Evolutionary conservation across 2,329 filamentous ascomycete genomes (phyloP).

Genomic region (Coleophoma eucalyptorum): DNA sequence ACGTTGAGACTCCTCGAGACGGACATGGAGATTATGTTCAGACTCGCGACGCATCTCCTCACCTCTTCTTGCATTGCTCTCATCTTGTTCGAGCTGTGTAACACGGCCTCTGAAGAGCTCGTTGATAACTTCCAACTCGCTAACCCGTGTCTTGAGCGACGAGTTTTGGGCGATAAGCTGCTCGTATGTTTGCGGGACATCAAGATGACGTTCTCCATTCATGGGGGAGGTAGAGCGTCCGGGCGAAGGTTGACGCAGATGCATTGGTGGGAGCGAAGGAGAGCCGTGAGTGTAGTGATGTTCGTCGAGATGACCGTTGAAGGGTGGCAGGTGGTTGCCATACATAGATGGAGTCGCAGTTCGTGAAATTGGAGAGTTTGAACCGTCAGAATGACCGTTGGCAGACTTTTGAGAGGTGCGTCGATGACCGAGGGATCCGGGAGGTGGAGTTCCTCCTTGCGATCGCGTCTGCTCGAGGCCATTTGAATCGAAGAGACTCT

Average conservation of each 20-base stretch:
- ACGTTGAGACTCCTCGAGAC: conserved; percentile 72
- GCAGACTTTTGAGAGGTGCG: conserved; percentile 68
- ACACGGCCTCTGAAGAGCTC: conserved; percentile 74
- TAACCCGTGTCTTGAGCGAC: conserved; percentile 89
- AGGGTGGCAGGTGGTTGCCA: conserved; percentile 72
- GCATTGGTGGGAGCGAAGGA: conserved; percentile 44
- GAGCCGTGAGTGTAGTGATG: conserved; percentile 60
- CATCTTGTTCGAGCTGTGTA: conserved; percentile 71
- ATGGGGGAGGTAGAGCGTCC: conserved; percentile 45
- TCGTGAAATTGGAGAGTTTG: conserved; percentile 75
- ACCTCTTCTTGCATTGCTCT: conserved; percentile 61
- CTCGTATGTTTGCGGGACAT: conserved; percentile 74
- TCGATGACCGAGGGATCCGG: conserved; percentile 51
- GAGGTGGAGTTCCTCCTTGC: conserved; percentile 48
- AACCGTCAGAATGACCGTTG: conserved; percentile 70
- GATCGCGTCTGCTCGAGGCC: conserved; percentile 54
- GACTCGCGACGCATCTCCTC: conserved; percentile 53
- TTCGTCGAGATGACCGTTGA: conserved; percentile 67
- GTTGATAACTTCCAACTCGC: conserved; percentile 93
- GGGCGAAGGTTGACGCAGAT: conserved; percentile 55
- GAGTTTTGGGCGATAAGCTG: conserved; percentile 77
- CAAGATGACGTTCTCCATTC: conserved; percentile 58
- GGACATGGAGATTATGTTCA: conserved; percentile 50
- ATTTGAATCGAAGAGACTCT: conserved; percentile 44
- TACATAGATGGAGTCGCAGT: conserved; percentile 75